Base-by-base conservation (phyloP, 305 asterid species). In the Striga hermonthica region DNA sequence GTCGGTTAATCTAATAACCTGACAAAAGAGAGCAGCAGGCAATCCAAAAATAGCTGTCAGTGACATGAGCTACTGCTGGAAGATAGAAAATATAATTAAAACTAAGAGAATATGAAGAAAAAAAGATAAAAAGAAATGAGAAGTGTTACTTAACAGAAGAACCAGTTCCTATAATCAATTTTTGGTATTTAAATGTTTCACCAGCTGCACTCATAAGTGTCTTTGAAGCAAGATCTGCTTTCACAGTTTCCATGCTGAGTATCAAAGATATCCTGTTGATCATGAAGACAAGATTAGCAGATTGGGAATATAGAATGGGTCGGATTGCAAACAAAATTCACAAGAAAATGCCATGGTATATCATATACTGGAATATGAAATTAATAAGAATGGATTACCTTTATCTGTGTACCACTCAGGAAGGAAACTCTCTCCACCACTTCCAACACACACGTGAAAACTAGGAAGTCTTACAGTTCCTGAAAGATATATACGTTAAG, bases 221-320 rank as follows among this genome's bases (percentile, higher is more conserved):
- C 81, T 90, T 92, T 64, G 91, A 79, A 67, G 94, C 76, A 75
- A 92, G 87, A 78, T 92, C 97, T 64, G 95, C 96, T 67, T 86
- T 84, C 65, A 86, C 90, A 62, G 89, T 86, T 73, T 92, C 91
- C 0, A 95, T 92, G 80, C 83, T 79, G 53, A 84, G 90, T 79
- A 90, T 80, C 94, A 90, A 83, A 41, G 95, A 80, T 71, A 92
- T 87, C 43, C 98, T 92, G 86, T 16, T 68, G 65, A 64, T 70
- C 56, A 79, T 63, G 57, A 67, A 76, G 66, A 67, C 48, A 69
- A 63, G 74, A 57, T 70, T 66, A 62, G 67, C 68, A 35, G 72
- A 22, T 22, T 22, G 31, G 69, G 45, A 43, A 28, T 54, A 54
- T 54, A 35, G 31, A 22, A 22, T 2, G 31, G 31, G 31, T 22